Evolutionary conservation across 2,329 filamentous ascomycete genomes (phyloP).

Genomic region (Sclerotinia glacialis): DNA sequence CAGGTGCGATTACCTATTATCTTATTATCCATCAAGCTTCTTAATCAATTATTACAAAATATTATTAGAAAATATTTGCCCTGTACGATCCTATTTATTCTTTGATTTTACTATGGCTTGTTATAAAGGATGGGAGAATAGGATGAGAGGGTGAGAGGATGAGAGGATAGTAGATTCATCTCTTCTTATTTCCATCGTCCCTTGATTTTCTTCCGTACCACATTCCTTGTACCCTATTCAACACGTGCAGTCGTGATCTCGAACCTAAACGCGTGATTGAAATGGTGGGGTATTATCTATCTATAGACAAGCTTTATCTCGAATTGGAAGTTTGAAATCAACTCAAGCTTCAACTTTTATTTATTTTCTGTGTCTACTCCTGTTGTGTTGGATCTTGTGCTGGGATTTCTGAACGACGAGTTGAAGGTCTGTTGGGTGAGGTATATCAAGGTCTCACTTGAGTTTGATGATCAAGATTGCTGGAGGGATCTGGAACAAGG

Average conservation of each 20-base stretch:
- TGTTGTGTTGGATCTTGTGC: neutral
- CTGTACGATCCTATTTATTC: too few relatives aligned
- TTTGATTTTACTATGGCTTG: too few relatives aligned
- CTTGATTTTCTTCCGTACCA: neutral
- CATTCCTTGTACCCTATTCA: too few relatives aligned
- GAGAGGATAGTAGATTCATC: too few relatives aligned
- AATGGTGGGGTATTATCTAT: neutral
- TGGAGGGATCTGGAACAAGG: neutral
- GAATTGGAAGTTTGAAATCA: neutral
- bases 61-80: too few relatives aligned
- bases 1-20: too few relatives aligned
- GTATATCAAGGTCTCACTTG: neutral
- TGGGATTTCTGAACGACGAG: too few relatives aligned
- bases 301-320: neutral
- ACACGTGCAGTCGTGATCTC: neutral
- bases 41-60: too few relatives aligned
- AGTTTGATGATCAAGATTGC: neutral
- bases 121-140: too few relatives aligned
- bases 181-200: neutral
- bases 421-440: too few relatives aligned
- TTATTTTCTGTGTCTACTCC: neutral
- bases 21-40: too few relatives aligned
- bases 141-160: too few relatives aligned
- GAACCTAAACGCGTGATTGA: neutral
- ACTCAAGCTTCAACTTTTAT: neutral